Percentiles rank a stretch among this genome's conserved stretches.
Evolutionary conservation across 1,284 basidiomycete species (phyloP).

Genomic region (Pterulicium gracile): DNA sequence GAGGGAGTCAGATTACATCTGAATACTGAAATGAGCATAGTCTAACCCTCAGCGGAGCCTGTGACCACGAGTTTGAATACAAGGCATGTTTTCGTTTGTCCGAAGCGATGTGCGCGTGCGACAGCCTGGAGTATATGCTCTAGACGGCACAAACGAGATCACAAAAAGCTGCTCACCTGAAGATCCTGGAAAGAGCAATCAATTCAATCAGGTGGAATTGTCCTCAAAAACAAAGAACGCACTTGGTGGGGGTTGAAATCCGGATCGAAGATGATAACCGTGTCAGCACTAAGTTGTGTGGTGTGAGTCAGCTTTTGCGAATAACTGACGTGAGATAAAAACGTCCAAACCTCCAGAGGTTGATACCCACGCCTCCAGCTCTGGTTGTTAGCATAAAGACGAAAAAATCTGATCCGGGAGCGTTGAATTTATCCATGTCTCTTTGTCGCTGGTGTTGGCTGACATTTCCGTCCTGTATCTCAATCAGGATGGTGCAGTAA

Average conservation of each 20-base stretch:
- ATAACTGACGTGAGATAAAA: not conserved
- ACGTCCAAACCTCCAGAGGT: constrained; percentile 43
- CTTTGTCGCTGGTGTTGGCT: constrained; percentile 84
- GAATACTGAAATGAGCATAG: not conserved
- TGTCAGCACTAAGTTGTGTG: constrained; percentile 47
- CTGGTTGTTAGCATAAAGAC: constrained; percentile 90
- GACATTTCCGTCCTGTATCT: constrained; percentile 76
- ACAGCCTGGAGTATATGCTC: constrained; percentile 66
- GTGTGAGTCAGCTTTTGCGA: not conserved
- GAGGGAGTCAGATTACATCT: constrained; percentile 9
- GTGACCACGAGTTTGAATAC: constrained; percentile 92
- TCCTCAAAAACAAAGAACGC: constrained; percentile 13
- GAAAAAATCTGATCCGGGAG: constrained; percentile 76
- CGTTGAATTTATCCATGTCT: constrained; percentile 91
- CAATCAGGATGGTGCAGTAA: constrained; percentile 6
- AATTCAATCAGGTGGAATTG: constrained; percentile 6
- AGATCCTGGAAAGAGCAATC: constrained; percentile 36
- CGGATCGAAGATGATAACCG: constrained; percentile 86
- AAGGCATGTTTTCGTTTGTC: constrained; percentile 72
- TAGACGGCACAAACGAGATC: not conserved
- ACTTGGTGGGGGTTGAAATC: constrained; percentile 94
- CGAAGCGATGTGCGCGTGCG: constrained; percentile 78
- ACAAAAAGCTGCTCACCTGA: constrained; percentile 33
- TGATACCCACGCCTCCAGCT: constrained; percentile 89
- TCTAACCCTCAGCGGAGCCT: constrained; percentile 74